Evolutionary conservation across 805 yeast species (phyloP).

Genomic region (Wickerhamiella nectarea): DNA sequence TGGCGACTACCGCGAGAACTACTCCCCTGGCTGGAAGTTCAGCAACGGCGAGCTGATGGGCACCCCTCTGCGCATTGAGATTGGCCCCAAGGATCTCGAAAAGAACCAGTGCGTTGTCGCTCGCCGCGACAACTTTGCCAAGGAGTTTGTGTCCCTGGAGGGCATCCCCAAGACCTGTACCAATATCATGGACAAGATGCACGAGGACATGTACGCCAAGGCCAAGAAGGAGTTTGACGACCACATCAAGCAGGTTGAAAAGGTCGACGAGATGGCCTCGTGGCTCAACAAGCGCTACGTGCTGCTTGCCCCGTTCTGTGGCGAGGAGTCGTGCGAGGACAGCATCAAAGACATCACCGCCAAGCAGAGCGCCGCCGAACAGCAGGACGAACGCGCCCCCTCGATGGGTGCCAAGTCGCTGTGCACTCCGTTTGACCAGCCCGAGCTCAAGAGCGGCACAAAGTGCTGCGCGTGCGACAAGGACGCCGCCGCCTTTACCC

Average conservation of each 20-base stretch:
- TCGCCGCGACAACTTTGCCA: slow-evolving; percentile 80
- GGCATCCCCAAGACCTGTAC: slow-evolving; percentile 57
- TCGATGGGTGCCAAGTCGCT: slow-evolving; percentile 98
- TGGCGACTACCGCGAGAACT: slow-evolving; percentile 84
- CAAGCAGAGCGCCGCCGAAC: slow-evolving; percentile 64
- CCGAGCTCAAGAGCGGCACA: slow-evolving; percentile 60
- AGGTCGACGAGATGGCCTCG: slow-evolving; percentile 88
- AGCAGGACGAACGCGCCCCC: slow-evolving; percentile 87
- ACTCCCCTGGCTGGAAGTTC: slow-evolving; percentile 98
- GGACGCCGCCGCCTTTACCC: slow-evolving; percentile 67
- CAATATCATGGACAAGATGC: slow-evolving; percentile 69
- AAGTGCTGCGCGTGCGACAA: slow-evolving; percentile 78
- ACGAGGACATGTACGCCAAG: slow-evolving; percentile 50
- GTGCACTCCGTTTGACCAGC: slow-evolving; percentile 93
- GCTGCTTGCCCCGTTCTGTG: slow-evolving; percentile 96
- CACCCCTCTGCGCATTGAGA: slow-evolving; percentile 81
- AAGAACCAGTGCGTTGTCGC: slow-evolving; percentile 72
- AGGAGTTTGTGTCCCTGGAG: slow-evolving; percentile 49
- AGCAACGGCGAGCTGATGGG: slow-evolving; percentile 96
- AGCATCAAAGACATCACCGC: slow-evolving; percentile 86
- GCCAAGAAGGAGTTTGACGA: slow-evolving; percentile 77
- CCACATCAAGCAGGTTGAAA: slow-evolving; percentile 68
- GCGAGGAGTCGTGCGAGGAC: slow-evolving; percentile 86
- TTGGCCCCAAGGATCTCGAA: slow-evolving; percentile 91
- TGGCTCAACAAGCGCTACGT: slow-evolving; percentile 83